These are phyloP conservation scores for Stereocaulon alpinum DNA, from an alignment of 495 filamentous ascomycete genomes.

Conservation along the genomic window DNA sequence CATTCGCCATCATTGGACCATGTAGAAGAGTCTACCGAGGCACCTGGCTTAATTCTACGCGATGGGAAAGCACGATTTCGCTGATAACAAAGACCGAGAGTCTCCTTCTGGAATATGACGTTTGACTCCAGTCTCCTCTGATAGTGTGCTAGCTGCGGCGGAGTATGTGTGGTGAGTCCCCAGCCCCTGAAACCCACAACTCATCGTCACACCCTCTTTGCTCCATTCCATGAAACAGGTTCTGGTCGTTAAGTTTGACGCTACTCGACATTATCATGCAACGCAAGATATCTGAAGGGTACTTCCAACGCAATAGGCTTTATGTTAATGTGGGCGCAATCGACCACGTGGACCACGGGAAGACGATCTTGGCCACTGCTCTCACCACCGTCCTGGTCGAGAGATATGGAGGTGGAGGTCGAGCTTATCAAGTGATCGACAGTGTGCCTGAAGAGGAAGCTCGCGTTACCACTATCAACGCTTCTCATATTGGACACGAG, in stretches of 20 bases:
- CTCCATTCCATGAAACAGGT: background rate
- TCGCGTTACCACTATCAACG: background rate
- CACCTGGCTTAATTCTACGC: no score
- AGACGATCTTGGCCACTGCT: background rate
- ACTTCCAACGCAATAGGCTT: background rate
- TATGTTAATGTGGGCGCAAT: background rate
- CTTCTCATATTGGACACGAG: background rate
- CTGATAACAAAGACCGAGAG: no score
- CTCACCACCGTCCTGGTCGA: background rate
- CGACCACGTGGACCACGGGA: background rate
- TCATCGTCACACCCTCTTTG: background rate
- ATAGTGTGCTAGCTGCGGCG: no score
- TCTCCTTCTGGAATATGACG: no score
- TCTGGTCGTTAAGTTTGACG: background rate
- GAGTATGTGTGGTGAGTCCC: no score
- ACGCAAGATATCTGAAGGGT: background rate
- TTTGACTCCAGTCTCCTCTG: no score
- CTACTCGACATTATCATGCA: no score
- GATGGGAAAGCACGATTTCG: no score
- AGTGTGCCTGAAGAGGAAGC: background rate
- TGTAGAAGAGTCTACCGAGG: no score
- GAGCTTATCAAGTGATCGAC: background rate
- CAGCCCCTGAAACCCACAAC: no score
- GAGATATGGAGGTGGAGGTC: background rate
- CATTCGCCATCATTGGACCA: no score